Conservation (phyloP, 306 rosid species). For the Psophocarpus tetragonolobus region DNA sequence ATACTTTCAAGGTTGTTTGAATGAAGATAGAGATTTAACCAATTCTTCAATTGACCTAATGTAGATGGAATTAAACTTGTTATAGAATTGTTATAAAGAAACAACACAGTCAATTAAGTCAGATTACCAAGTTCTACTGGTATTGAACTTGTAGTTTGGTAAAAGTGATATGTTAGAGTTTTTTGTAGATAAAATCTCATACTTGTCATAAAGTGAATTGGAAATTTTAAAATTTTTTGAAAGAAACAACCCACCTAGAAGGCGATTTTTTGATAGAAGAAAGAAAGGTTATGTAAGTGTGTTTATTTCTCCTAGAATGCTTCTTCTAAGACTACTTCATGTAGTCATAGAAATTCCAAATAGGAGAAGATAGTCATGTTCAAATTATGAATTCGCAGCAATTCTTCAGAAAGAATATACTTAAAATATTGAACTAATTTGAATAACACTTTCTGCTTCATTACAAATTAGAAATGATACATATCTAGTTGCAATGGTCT, state of each 20-base stretch:
- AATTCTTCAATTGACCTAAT: too few species aligned
- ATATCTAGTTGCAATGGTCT: not conserved
- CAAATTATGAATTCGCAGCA: not conserved
- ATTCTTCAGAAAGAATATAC: not conserved
- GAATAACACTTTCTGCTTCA: not conserved
- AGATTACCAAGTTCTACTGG: not conserved
- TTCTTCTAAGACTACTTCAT: not conserved
- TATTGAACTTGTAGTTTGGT: not conserved
- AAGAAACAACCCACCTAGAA: not conserved
- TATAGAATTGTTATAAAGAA: too few species aligned
- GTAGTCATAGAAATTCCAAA: rapidly evolving
- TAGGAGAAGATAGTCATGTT: not conserved
- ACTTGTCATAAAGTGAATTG: not conserved
- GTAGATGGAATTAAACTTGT: too few species aligned
- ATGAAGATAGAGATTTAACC: too few species aligned
- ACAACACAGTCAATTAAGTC: too few species aligned
- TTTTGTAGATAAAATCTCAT: not conserved
- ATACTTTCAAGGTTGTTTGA: too few species aligned
- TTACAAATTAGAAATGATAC: not conserved
- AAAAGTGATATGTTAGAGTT: not conserved
- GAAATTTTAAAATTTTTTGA: not conserved
- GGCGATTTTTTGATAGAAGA: not conserved
- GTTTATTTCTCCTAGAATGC: not conserved
- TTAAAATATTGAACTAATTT: rapidly evolving
- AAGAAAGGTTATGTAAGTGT: not conserved